Percentiles rank a stretch among this genome's conserved stretches.
These are phyloP conservation scores for Mycena sp. DNA, from an alignment of 1,284 basidiomycete genomes.

Conservation along the genomic window DNA sequence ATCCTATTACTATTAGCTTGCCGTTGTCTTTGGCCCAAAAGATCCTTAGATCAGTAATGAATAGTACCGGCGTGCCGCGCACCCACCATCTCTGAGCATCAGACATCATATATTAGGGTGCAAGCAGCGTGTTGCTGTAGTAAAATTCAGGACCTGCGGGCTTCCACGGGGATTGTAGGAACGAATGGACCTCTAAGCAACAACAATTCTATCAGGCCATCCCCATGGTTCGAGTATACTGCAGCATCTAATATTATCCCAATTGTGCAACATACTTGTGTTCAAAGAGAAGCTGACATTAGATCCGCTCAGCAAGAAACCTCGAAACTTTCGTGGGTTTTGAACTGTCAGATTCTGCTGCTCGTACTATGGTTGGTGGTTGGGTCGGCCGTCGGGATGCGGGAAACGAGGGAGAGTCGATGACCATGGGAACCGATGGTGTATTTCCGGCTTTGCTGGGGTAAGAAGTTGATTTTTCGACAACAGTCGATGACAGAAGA, in stretches of 20 bases:
- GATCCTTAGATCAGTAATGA: too few species aligned
- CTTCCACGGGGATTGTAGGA: too few species aligned
- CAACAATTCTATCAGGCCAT: too few species aligned
- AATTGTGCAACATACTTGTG: background rate
- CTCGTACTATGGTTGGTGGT: constrained; percentile 50
- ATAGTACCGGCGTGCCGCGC: too few species aligned
- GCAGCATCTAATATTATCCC: background rate
- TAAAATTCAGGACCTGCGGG: too few species aligned
- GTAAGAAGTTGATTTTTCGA: constrained; percentile 7
- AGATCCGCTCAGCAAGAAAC: constrained; percentile 54
- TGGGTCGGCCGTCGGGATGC: constrained; percentile 41
- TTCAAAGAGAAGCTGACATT: background rate
- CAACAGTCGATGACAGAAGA: constrained; percentile 23
- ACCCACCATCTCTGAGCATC: too few species aligned
- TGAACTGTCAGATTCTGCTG: constrained; percentile 13
- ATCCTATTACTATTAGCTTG: too few species aligned
- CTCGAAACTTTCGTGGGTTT: constrained; percentile 51
- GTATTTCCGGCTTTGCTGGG: background rate
- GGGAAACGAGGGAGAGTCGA: constrained; percentile 50
- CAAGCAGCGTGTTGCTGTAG: too few species aligned
- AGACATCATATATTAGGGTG: too few species aligned
- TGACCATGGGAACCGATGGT: constrained; percentile 36
- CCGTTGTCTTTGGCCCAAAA: too few species aligned
- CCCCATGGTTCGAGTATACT: too few species aligned
- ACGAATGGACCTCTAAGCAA: too few species aligned